Evolutionary conservation across 106 monocot genomes (phyloP), one percentile per base, ranked within the genome.

Genomic region (Allium sativum): DNA sequence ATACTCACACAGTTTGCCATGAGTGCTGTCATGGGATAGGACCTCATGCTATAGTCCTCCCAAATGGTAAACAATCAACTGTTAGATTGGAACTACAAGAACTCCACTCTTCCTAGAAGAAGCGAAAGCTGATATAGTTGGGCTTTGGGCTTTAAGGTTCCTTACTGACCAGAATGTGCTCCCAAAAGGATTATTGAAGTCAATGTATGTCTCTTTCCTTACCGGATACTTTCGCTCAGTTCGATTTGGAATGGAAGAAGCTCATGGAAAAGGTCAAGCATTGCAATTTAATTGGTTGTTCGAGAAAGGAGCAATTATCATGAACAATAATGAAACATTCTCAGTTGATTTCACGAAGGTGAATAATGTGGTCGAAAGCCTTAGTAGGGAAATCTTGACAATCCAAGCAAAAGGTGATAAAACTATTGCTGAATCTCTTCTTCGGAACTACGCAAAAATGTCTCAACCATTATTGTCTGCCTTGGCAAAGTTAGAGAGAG

Each of bases 211-310:
- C n/a, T n/a, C n/a, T n/a, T n/a, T n/a, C n/a, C n/a, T n/a, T n/a
- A n/a, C n/a, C n/a, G n/a, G n/a, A n/a, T n/a, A n/a, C n/a, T n/a
- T n/a, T n/a, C n/a, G n/a, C n/a, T n/a, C n/a, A n/a, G n/a, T n/a
- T n/a, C n/a, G n/a, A n/a, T n/a, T n/a, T n/a, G n/a, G n/a, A n/a
- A n/a, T n/a, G n/a, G n/a, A n/a, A n/a, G n/a, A n/a, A 76, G 82
- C 93, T 17, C 93, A 93, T 72, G 93, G 93, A 89, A 89, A 93
- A 68, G 93, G 93, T 15, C 89, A 93, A 62, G 89, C 89, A 42
- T 71, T 93, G 61, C 85, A 85, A 66, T 89, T 93, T 68, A 93
- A 93, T 70, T 93, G 85, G 85, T 77, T 93, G 56, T 80, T 73
- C 69, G 85, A 89, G 55, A 82, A 82, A 2, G 77, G 79, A 50